Evolutionary conservation across 2,329 filamentous ascomycete species (phyloP).

Genomic region (Fusarium sp.): DNA sequence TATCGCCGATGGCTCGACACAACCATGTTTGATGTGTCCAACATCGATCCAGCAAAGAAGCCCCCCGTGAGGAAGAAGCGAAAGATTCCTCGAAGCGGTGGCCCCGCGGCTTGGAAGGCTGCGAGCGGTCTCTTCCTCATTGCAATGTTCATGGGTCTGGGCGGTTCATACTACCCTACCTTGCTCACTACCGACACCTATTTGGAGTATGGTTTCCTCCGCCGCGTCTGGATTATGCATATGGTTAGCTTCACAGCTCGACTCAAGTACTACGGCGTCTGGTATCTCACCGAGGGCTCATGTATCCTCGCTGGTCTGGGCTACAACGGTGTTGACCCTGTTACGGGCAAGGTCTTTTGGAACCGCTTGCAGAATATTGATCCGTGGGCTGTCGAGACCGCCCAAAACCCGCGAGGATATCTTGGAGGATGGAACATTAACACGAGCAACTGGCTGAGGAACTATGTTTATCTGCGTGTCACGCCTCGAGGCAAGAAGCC

Average conservation of each 20-base stretch:
- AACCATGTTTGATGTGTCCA: slow-evolving; percentile 89
- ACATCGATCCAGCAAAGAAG: slow-evolving; percentile 86
- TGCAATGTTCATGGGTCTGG: slow-evolving; percentile 80
- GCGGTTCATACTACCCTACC: slow-evolving; percentile 74
- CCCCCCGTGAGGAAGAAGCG: slow-evolving; percentile 90
- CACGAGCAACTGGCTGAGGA: slow-evolving; percentile 95
- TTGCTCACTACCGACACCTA: slow-evolving; percentile 77
- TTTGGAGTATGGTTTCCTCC: slow-evolving; percentile 76
- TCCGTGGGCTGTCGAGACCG: slow-evolving; percentile 86
- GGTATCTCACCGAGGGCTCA: slow-evolving; percentile 92
- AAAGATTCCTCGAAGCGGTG: slow-evolving; percentile 91
- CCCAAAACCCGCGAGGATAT: slow-evolving; percentile 94
- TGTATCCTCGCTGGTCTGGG: slow-evolving; percentile 95
- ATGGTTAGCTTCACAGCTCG: slow-evolving; percentile 86
- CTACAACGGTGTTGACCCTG: slow-evolving; percentile 91
- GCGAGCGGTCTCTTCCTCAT: slow-evolving; percentile 84
- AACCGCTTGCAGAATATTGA: slow-evolving; percentile 92
- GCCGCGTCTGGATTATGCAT: slow-evolving; percentile 84
- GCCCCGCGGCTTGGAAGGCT: slow-evolving; percentile 85
- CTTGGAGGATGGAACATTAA: slow-evolving; percentile 98
- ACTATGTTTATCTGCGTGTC: slow-evolving; percentile 95
- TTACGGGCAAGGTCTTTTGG: slow-evolving; percentile 88
- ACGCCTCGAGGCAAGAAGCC: slow-evolving; percentile 97
- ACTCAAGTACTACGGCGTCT: slow-evolving; percentile 97
- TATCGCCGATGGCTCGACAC: slow-evolving; percentile 95